A percentile compares a stretch with the other conserved stretches of the same genome.
Conservation (phyloP, 2,329 filamentous ascomycete genomes). For the Sphaerulina vaccinii region DNA sequence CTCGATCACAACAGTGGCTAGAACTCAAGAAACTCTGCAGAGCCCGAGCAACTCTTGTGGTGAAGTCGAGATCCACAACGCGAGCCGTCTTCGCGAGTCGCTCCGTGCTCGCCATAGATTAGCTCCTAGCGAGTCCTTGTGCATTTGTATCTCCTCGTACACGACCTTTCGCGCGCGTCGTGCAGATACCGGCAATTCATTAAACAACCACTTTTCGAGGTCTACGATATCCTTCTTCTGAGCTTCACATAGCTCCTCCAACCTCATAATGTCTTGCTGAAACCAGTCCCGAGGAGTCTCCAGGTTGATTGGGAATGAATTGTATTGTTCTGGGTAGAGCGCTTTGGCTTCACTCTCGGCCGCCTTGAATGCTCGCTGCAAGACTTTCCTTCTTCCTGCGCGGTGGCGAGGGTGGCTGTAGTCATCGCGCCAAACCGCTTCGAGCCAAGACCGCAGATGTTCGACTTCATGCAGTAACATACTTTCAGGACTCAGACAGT, state of each 20-base stretch:
- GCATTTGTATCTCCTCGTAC: neutral
- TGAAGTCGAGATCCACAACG: neutral
- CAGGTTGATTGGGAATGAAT: neutral
- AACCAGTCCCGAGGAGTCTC: neutral
- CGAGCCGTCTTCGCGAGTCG: neutral
- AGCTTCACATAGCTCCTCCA: neutral
- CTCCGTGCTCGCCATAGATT: neutral
- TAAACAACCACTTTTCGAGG: neutral
- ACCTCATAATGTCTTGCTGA: neutral
- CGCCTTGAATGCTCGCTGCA: neutral
- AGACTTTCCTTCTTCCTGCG: neutral
- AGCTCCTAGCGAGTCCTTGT: neutral
- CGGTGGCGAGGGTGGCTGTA: neutral
- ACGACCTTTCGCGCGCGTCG: neutral
- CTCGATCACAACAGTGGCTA: too few relatives aligned
- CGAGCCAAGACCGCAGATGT: neutral
- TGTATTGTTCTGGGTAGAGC: neutral
- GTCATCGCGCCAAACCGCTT: neutral
- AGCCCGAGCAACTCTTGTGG: neutral
- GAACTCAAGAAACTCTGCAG: neutral
- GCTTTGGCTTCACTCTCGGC: neutral
- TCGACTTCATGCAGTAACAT: neutral
- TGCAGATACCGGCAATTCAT: neutral
- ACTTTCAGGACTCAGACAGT: neutral
- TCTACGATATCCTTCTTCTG: neutral